Evolutionary conservation across 169 alveolate species (phyloP), one percentile per base, ranked within the genome.

Genomic region (Cytauxzoon felis): DNA sequence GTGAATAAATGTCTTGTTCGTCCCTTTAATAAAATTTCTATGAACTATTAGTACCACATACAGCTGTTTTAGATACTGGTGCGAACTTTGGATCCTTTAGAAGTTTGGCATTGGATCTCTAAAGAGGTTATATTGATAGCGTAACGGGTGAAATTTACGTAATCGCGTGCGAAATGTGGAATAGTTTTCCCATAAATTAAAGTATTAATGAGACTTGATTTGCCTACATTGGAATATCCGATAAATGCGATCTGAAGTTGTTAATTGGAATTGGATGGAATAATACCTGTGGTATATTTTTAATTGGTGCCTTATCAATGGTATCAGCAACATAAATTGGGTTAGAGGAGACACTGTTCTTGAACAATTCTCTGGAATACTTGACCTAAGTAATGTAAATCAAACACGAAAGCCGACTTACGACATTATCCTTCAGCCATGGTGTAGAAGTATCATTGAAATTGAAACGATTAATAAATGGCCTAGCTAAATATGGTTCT

Each of bases 171-270:
- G 40, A 87, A 63, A 30, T 68, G 16, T 6, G 90, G 86, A 5
- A 90, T 89, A 47, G 81, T 78, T 53, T 85, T 48, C 66, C 89
- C 81, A 51, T 88, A 85, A 33, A 93, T 51, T 7, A 95, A 80
- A 19, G 94, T 80, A 80, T 95, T 95, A 27, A 95, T 92, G 45
- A 95, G 87, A 42, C 96, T 82, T 8, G 97, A 92, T 73, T 94
- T 94, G 0, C 98, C 98, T 18, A 87, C 94, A 68, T 94, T 94
- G 18, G 97, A 93, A 29, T 92, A 70, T 3, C 98, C 98, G 42
- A 92, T 91, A 47, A 92, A 63, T 36, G 96, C 95, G 11, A 91
- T 81, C 93, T 94, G 75, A 71, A 9, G 36, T 18, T 13, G 16
- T 5, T 21, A 27, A 49, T 19, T 5, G 11, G 73, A 13, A 47